Conservation (phyloP, 2,329 filamentous ascomycete genomes). For the Neonectria punicea region DNA sequence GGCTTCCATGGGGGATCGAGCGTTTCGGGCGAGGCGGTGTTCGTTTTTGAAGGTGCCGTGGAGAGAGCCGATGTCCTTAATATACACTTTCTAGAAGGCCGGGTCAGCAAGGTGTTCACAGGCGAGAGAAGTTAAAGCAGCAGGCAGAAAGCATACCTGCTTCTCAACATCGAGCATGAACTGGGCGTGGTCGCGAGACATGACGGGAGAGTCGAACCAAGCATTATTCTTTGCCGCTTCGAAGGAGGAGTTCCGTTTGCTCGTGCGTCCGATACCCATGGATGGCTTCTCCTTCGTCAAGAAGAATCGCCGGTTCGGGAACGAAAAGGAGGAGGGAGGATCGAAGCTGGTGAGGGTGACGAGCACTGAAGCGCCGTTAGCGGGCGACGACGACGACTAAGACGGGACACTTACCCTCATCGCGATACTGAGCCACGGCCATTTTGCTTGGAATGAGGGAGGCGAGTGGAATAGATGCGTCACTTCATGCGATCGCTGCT, state of each 20-base stretch:
- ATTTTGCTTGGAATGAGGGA: slow-evolving; percentile 21
- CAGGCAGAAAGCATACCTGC: slow-evolving; percentile 51
- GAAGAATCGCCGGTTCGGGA: slow-evolving; percentile 44
- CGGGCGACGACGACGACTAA: background rate
- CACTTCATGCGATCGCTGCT: slow-evolving; percentile 3
- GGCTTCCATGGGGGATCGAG: slow-evolving; percentile 30
- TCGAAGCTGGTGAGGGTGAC: slow-evolving; percentile 44
- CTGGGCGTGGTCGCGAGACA: slow-evolving; percentile 75
- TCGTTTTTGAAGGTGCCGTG: slow-evolving; percentile 64
- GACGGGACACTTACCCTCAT: slow-evolving; percentile 35
- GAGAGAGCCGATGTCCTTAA: slow-evolving; percentile 61
- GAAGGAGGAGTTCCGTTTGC: slow-evolving; percentile 50
- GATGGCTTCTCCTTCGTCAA: slow-evolving; percentile 45
- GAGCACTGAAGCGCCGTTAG: slow-evolving; percentile 42
- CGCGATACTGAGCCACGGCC: slow-evolving; percentile 40
- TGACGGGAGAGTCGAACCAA: slow-evolving; percentile 77
- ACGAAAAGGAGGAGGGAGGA: slow-evolving; percentile 30
- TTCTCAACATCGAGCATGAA: slow-evolving; percentile 56
- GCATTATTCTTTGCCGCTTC: slow-evolving; percentile 62
- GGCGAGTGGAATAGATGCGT: background rate
- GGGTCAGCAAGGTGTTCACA: slow-evolving; percentile 32
- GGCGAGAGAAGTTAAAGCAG: background rate
- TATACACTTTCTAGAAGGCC: slow-evolving; percentile 52
- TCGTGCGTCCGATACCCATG: slow-evolving; percentile 56
- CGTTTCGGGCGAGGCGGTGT: slow-evolving; percentile 31